Evolutionary conservation across 2,329 filamentous ascomycete species (phyloP), one percentile per base, ranked within the genome.

Genomic region (Parastagonospora avenae): DNA sequence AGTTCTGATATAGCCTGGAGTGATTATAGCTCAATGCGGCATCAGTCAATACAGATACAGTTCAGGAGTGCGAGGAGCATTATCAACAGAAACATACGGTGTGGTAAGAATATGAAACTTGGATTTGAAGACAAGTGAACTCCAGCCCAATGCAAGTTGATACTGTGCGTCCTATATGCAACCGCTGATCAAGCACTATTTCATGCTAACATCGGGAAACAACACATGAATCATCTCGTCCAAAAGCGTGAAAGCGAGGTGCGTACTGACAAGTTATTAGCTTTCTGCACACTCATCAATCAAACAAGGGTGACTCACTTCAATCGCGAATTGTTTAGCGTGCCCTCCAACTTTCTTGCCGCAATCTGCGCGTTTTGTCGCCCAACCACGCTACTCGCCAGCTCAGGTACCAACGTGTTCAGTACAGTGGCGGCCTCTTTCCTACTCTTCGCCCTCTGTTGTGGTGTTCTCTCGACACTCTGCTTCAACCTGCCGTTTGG

Each of bases 351-450:
- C 65, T 92, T 89, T 62, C 93, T 84, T 57, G 92, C 92, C 16
- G 94, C 94, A 48, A 88, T 89, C 71, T 95, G 90, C 12, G 95
- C 94, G 77, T 99, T 99, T 37, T 88, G 84, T 65, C 92, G 84
- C 4, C 94, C 94, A 12, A 99, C 95, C 6, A 99, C 95, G 74
- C 90, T 96, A 7, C 89, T 92, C 8, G 91, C 93, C 49, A 99
- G 71, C 72, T 99, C 94, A 2, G 94, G 94, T 15, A 99, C 81
- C 42, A 99, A 82, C 8, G 92, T 96, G 8, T 89, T 91, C 42
- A 99, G 81, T 80, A 97, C 90, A 19, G 96, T 77, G 52, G 89
- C 91, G 6, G 95, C 94, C 74, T 97, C 94, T 8, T 87, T 90
- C 53, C 90, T 82, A 54, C 89, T 95, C 72, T 86, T 88, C 43